Evolutionary conservation across 305 asterid species (phyloP).

Genomic region (Nicotiana rustica): DNA sequence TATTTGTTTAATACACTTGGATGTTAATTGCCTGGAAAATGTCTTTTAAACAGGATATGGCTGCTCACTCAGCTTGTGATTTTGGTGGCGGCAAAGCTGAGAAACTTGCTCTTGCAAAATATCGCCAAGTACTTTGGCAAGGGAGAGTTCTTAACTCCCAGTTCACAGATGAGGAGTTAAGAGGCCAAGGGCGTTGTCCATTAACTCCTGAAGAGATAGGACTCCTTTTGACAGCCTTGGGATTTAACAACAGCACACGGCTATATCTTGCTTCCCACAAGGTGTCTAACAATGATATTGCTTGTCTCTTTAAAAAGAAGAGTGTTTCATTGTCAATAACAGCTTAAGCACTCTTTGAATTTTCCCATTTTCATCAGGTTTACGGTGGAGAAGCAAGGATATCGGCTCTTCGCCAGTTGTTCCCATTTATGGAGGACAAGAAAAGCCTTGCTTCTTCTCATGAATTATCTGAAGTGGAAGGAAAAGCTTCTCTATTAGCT

Average conservation of each 20-base stretch:
- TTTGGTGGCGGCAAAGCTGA: conserved; percentile 98
- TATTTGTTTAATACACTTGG: neutral
- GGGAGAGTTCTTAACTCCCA: conserved; percentile 94
- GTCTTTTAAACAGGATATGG: conserved; percentile 75
- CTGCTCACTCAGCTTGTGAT: conserved; percentile 98
- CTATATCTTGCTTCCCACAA: conserved; percentile 96
- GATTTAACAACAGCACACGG: conserved; percentile 79
- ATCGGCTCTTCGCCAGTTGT: conserved; percentile 52
- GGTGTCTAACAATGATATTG: conserved; percentile 44
- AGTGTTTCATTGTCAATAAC: neutral
- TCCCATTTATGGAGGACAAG: conserved; percentile 66
- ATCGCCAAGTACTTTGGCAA: conserved; percentile 93
- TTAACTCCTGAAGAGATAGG: conserved; percentile 97
- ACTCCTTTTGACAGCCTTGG: conserved; percentile 82
- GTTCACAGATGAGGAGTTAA: conserved; percentile 86
- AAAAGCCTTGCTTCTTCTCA: conserved; percentile 58
- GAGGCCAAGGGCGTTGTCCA: conserved; percentile 94
- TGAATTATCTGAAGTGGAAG: conserved; percentile 53
- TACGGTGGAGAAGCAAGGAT: conserved; percentile 72
- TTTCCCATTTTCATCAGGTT: conserved; percentile 45
- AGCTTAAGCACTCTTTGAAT: conserved; percentile 20
- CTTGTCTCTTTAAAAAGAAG: neutral
- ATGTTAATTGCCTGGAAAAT: neutral
- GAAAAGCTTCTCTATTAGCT: conserved; percentile 62
- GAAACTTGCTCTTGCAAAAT: conserved; percentile 86